Conservation (phyloP, 1,284 basidiomycete genomes). For the Pisolithus thermaeus region DNA sequence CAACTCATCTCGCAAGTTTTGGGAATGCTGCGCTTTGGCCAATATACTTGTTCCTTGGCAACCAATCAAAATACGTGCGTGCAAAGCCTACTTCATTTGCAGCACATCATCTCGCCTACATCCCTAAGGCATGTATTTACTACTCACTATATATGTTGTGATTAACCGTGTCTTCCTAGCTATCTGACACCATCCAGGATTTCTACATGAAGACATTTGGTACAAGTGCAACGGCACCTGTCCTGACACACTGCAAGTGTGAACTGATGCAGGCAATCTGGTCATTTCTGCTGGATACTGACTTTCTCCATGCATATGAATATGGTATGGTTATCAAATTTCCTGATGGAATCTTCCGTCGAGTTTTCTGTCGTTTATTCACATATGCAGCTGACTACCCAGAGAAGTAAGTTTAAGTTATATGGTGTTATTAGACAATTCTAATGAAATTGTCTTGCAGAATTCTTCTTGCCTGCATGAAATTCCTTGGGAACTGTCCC, state of each 20-base stretch:
- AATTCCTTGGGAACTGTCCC: conserved; percentile 19
- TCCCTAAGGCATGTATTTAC: conserved; percentile 24
- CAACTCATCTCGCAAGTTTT: conserved; percentile 23
- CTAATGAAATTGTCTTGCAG: conserved; percentile 8
- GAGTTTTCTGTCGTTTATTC: conserved; percentile 25
- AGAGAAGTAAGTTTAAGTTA: conserved; percentile 25
- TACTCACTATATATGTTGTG: no score
- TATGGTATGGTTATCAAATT: conserved; percentile 26
- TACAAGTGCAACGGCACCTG: conserved; percentile 8
- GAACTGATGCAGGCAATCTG: conserved; percentile 31
- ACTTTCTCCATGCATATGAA: conserved; percentile 29
- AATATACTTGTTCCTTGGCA: conserved; percentile 25
- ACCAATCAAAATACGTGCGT: conserved; percentile 25
- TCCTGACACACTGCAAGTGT: conserved; percentile 23
- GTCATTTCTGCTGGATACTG: conserved; percentile 23
- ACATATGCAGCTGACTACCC: conserved; percentile 33
- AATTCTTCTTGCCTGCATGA: conserved; percentile 22
- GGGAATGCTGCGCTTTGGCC: conserved; percentile 26
- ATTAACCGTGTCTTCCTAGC: conserved; percentile 5
- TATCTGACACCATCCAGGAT: conserved; percentile 20
- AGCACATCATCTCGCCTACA: conserved; percentile 27
- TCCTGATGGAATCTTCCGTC: conserved; percentile 20
- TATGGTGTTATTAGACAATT: not conserved
- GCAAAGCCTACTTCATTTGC: conserved; percentile 17
- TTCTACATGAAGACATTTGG: conserved; percentile 14